phyloP scores from a whole-genome alignment of 2,329 filamentous ascomycete genomes.

The Beauveria pseudobassiana region DNA sequence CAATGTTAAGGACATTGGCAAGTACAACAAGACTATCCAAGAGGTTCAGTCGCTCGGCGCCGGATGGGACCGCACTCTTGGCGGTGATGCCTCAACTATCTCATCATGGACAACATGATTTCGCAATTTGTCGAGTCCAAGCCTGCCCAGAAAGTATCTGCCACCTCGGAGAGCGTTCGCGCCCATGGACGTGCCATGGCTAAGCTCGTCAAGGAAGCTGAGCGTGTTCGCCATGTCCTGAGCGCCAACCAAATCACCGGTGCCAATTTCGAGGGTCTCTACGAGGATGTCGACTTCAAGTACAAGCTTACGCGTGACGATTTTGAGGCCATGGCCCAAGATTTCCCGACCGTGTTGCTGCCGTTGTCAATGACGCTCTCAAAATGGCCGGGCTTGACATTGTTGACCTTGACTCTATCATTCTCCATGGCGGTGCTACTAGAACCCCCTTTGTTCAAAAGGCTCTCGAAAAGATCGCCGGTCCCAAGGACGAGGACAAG shows the following conservation, averaged over 20 bases:
- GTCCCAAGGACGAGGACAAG: slow-evolving; percentile 51
- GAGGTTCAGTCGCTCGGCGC: slow-evolving; percentile 84
- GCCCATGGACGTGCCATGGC: slow-evolving; percentile 76
- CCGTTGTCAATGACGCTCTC: slow-evolving; percentile 67
- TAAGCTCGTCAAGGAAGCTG: slow-evolving; percentile 88
- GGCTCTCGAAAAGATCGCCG: slow-evolving; percentile 68
- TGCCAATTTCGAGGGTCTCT: slow-evolving; percentile 78
- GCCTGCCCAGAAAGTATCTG: slow-evolving; percentile 56
- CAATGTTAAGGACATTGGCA: slow-evolving; percentile 82
- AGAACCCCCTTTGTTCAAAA: slow-evolving; percentile 93
- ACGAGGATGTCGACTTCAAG: slow-evolving; percentile 87
- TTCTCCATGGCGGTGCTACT: slow-evolving; percentile 84
- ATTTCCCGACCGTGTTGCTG: slow-evolving; percentile 59
- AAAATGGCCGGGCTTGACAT: slow-evolving; percentile 64
- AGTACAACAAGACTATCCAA: slow-evolving; percentile 93
- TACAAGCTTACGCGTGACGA: slow-evolving; percentile 76
- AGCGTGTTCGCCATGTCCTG: slow-evolving; percentile 77
- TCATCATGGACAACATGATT: slow-evolving; percentile 87
- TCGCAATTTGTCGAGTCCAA: slow-evolving; percentile 66
- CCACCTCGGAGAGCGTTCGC: slow-evolving; percentile 57
- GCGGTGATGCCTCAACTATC: slow-evolving; percentile 83
- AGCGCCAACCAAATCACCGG: slow-evolving; percentile 84
- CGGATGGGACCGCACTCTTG: slow-evolving; percentile 84
- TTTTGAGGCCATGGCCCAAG: slow-evolving; percentile 71
- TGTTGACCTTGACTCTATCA: slow-evolving; percentile 76